Evolutionary conservation across 148 eudicot genomes (phyloP), one percentile per base, ranked within the genome.

Genomic region (Mesembryanthemum crystallinum): DNA sequence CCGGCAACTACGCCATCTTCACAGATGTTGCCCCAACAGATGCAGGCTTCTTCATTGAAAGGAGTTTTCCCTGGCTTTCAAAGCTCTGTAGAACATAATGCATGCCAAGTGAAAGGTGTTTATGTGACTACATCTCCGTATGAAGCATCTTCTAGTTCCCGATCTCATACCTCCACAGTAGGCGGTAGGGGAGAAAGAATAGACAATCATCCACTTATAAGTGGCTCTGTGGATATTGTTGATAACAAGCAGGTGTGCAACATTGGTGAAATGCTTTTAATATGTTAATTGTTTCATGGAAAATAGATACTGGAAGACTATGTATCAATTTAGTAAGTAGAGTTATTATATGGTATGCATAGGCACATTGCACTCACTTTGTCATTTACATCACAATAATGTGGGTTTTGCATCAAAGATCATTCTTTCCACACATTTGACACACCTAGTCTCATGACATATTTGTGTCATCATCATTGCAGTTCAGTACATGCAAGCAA

Each of bases 111-210:
- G 80, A 89, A 87, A 81, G 84, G 87, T 77, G 86, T 71, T 77
- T 86, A 81, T 83, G 86, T 85, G 73, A 67, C 84, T 79, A 82
- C 97, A 72, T 86, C 97, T 57, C 85, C 89, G 64, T 88, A 84
- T 85, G 94, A 92, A 74, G 87, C 80, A 61, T 88, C 97, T n/a
- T 78, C 92, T 17, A 80, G 78, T 64, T 79, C 87, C 37, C 90
- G 72, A 52, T 82, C 90, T 61, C 97, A 85, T 52, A 75, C 81
- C 42, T 79, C 85, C 60, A 71, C 90, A 78, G 75, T 88, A 35
- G 93, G 86, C 69, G 87, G 78, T 61, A 87, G 85, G 77, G 89
- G 73, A 64, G 91, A 80, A 45, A 55, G 83, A 72, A 82, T 61
- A 51, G 92, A 87, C 42, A 81, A 74, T 82, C 86, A 85, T 87